These are phyloP conservation scores for Peniophora sp. DNA, from an alignment of 1,284 basidiomycete species.

Conservation along the genomic window DNA sequence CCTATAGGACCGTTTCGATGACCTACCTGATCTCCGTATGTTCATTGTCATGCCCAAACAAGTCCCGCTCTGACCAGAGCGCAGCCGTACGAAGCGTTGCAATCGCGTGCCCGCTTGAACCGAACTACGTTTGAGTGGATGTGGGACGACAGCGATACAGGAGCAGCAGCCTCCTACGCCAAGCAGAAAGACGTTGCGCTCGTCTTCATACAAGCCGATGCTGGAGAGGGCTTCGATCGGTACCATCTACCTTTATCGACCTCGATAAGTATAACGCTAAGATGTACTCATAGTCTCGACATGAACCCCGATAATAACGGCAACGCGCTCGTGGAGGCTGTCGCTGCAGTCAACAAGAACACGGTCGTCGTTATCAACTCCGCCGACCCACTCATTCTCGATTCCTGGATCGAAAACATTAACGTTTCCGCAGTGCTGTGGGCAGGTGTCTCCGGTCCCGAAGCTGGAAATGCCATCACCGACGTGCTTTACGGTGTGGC, in stretches of 20 bases:
- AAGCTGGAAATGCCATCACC: slow-evolving; percentile 19
- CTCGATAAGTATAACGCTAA: slow-evolving; percentile 41
- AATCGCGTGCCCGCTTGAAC: slow-evolving; percentile 14
- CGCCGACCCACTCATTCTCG: slow-evolving; percentile 39
- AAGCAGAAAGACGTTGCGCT: slow-evolving; percentile 39
- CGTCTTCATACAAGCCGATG: slow-evolving; percentile 48
- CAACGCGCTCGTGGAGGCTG: slow-evolving; percentile 26
- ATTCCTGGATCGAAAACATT: slow-evolving; percentile 38
- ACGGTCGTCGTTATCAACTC: slow-evolving; percentile 49
- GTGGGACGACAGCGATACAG: slow-evolving; percentile 3
- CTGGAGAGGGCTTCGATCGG: slow-evolving; percentile 53
- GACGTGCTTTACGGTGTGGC: slow-evolving; percentile 38
- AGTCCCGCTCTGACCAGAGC: not conserved
- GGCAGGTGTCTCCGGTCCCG: not conserved
- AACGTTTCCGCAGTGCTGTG: slow-evolving; percentile 19
- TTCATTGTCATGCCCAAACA: slow-evolving; percentile 1
- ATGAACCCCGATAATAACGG: slow-evolving; percentile 26
- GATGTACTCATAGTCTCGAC: slow-evolving; percentile 23
- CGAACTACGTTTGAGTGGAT: slow-evolving; percentile 1
- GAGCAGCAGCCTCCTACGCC: not conserved
- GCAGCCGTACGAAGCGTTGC: slow-evolving; percentile 1
- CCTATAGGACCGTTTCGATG: not conserved
- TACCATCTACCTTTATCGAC: slow-evolving; percentile 64
- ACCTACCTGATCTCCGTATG: slow-evolving; percentile 18
- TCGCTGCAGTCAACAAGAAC: slow-evolving; percentile 33